phyloP scores from a whole-genome alignment of 2,329 filamentous ascomycete genomes.

The Beauveria brongniartii region DNA sequence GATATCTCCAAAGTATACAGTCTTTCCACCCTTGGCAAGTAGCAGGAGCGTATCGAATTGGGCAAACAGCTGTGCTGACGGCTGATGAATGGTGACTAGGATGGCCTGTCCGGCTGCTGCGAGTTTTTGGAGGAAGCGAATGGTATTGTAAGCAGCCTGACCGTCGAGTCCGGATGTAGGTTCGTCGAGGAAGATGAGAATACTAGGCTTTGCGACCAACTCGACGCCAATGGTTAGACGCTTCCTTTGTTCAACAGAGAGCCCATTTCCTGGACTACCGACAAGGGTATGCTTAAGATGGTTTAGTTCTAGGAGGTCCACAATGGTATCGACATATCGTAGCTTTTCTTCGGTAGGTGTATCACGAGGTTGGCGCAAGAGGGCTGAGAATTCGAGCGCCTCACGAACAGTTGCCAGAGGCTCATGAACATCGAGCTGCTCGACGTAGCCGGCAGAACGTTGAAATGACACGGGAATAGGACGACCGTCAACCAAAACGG shows the following conservation, averaged over 20 bases:
- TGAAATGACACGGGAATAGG: neutral
- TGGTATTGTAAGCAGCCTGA: slow-evolving; percentile 66
- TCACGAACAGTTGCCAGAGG: slow-evolving; percentile 42
- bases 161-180: slow-evolving; percentile 54
- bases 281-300: neutral
- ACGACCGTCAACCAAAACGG: neutral
- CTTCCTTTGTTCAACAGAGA: slow-evolving; percentile 42
- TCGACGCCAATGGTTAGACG: slow-evolving; percentile 77
- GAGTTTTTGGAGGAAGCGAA: slow-evolving; percentile 69
- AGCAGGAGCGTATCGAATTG: slow-evolving; percentile 67
- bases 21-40: neutral
- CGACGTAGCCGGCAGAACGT: slow-evolving; percentile 14
- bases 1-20: neutral
- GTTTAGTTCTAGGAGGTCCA: neutral
- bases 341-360: neutral
- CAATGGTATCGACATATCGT: neutral
- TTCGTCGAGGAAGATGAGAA: slow-evolving; percentile 38
- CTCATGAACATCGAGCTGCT: slow-evolving; percentile 40
- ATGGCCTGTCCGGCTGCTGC: slow-evolving; percentile 78
- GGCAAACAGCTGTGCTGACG: slow-evolving; percentile 77
- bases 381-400: slow-evolving; percentile 35
- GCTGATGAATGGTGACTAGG: slow-evolving; percentile 86
- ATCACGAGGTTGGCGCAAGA: slow-evolving; percentile 49
- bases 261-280: neutral
- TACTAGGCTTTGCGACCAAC: slow-evolving; percentile 21